Conservation (phyloP, 2,329 filamentous ascomycete species). For the Ceratocystis cacaofunesta region DNA sequence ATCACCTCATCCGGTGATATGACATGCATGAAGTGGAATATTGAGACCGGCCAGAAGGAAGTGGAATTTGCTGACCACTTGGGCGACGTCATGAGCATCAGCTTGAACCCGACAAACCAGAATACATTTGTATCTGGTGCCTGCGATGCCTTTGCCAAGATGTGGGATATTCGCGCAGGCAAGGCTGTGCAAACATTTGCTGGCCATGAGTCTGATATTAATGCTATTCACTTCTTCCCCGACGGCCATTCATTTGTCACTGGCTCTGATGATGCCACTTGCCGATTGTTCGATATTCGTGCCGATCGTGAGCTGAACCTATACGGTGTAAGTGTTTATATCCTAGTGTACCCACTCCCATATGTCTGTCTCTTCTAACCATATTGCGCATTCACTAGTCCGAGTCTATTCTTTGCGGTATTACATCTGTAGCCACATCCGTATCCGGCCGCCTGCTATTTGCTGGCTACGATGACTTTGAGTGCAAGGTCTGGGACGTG, state of each 20-base stretch:
- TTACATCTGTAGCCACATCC: conserved; percentile 95
- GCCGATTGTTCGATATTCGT: conserved; percentile 92
- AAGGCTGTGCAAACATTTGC: conserved; percentile 98
- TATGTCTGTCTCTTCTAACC: not conserved
- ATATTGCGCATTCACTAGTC: conserved; percentile 41
- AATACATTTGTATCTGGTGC: conserved; percentile 99
- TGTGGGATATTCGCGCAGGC: conserved; percentile 96
- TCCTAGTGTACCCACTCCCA: not conserved
- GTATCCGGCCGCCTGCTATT: conserved; percentile 91
- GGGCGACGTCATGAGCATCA: conserved; percentile 98
- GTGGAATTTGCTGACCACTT: conserved; percentile 97
- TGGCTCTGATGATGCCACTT: conserved; percentile 93
- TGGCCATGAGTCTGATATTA: conserved; percentile 97
- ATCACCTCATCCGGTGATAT: conserved; percentile 97
- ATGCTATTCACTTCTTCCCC: conserved; percentile 98
- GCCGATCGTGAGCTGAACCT: conserved; percentile 68
- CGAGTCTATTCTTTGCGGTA: conserved; percentile 91
- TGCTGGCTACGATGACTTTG: conserved; percentile 96
- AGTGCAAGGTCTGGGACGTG: conserved; percentile 99
- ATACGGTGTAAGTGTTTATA: conserved; percentile 38
- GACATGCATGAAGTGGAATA: conserved; percentile 99
- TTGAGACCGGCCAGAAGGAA: conserved; percentile 92
- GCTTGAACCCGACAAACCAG: conserved; percentile 96
- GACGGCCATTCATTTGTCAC: conserved; percentile 98
- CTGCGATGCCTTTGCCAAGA: conserved; percentile 94